Percentiles rank a stretch among this genome's conserved stretches.
Evolutionary conservation across 352 stramenopile species (phyloP).

Genomic region (Phytopythium kandeliae): DNA sequence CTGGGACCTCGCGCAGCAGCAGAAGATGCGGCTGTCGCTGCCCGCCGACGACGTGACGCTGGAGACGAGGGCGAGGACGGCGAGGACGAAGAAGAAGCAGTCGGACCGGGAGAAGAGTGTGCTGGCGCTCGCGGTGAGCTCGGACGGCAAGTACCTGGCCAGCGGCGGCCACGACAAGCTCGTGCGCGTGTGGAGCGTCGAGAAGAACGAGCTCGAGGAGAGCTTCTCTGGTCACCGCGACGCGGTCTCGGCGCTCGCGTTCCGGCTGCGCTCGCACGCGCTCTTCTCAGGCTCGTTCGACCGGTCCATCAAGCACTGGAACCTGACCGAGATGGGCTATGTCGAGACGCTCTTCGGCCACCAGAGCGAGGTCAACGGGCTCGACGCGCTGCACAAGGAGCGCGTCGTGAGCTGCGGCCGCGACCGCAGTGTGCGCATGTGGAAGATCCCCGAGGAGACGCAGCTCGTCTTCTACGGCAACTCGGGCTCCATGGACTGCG

Average conservation of each 20-base stretch:
- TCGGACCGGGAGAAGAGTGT: constrained; percentile 81
- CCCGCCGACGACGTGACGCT: constrained; percentile 52
- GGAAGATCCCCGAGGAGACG: constrained; percentile 94
- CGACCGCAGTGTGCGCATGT: constrained; percentile 91
- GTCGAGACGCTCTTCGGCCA: constrained; percentile 94
- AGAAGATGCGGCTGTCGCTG: constrained; percentile 60
- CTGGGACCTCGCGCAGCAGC: constrained; percentile 84
- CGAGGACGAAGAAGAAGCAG: constrained; percentile 37
- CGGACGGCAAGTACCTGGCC: constrained; percentile 89
- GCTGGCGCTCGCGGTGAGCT: constrained; percentile 84
- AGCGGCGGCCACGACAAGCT: constrained; percentile 90
- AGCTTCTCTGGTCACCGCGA: constrained; percentile 90
- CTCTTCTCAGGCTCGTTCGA: constrained; percentile 92
- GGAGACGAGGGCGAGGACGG: too few relatives aligned
- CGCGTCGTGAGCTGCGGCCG: constrained; percentile 87
- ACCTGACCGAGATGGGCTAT: constrained; percentile 94
- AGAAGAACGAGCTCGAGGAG: constrained; percentile 74
- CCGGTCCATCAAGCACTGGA: constrained; percentile 93
- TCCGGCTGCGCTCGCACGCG: constrained; percentile 84
- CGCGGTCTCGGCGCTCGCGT: constrained; percentile 80
- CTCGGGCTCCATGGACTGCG: constrained; percentile 88
- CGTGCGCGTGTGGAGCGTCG: constrained; percentile 86
- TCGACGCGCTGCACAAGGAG: constrained; percentile 90
- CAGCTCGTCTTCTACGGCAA: constrained; percentile 93
- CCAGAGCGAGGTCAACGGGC: constrained; percentile 85